A percentile compares a stretch with the other conserved stretches of the same genome.
Evolutionary conservation across 202 grass and related monocot species (phyloP).

Genomic region (Brachypodium distachyon): DNA sequence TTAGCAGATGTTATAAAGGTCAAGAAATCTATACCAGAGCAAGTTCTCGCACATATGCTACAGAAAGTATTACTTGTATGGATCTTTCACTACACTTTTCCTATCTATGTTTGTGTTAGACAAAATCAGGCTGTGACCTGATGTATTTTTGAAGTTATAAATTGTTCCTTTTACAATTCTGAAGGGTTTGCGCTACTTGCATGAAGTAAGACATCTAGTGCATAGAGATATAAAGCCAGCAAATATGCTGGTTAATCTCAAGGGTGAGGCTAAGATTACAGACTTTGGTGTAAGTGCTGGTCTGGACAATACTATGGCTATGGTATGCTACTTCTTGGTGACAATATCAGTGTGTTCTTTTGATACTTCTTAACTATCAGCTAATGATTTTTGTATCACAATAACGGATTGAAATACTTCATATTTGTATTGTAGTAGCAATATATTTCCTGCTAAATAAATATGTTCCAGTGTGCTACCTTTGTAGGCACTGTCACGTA

Average conservation of each 20-base stretch:
- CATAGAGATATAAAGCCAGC: slow-evolving; percentile 99
- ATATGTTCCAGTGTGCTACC: slow-evolving; percentile 96
- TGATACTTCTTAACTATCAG: neutral
- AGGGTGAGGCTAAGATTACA: slow-evolving; percentile 81
- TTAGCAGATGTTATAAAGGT: slow-evolving; percentile 75
- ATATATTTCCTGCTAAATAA: slow-evolving; percentile 41
- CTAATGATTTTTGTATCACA: slow-evolving; percentile 11
- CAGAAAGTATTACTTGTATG: slow-evolving; percentile 80
- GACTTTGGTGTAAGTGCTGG: slow-evolving; percentile 92
- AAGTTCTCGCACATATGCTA: slow-evolving; percentile 68
- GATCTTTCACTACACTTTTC: slow-evolving; percentile 10
- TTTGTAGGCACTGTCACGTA: slow-evolving; percentile 96
- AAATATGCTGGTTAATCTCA: slow-evolving; percentile 92
- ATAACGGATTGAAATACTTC: too few species aligned
- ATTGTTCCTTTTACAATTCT: slow-evolving; percentile 20
- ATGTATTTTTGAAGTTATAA: slow-evolving; percentile 17
- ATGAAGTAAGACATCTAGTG: slow-evolving; percentile 81
- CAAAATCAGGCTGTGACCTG: neutral
- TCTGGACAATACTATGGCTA: slow-evolving; percentile 92
- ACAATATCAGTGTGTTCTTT: slow-evolving; percentile 10
- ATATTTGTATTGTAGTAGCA: slow-evolving; percentile 4
- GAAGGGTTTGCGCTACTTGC: slow-evolving; percentile 83
- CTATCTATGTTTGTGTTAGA: too few species aligned
- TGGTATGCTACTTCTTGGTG: slow-evolving; percentile 61
- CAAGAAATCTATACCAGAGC: slow-evolving; percentile 84